These are phyloP conservation scores for Pisolithus marmoratus DNA, from an alignment of 768 basidiomycete species.

Conservation along the genomic window DNA sequence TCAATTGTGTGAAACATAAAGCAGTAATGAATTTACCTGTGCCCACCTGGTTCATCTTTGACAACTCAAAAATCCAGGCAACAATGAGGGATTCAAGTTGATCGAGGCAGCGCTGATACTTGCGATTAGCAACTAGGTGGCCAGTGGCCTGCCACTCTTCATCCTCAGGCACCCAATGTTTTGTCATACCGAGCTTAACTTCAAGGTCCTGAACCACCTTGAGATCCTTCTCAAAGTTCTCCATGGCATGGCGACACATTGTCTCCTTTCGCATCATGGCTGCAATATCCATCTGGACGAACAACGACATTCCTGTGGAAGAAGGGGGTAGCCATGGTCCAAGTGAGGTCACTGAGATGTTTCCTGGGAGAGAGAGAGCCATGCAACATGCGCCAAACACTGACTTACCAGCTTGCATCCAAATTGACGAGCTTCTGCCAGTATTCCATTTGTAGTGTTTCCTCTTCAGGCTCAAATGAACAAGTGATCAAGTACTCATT, in stretches of 20 bases:
- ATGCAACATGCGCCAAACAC: neutral
- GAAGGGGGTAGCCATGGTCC: too few species aligned
- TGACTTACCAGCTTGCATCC: too few species aligned
- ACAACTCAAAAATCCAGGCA: conserved; percentile 9
- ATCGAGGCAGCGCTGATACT: conserved; percentile 11
- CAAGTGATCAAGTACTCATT: too few species aligned
- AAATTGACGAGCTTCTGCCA: conserved; percentile 6
- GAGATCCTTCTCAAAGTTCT: conserved; percentile 3
- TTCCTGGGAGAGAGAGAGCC: neutral
- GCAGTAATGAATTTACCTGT: conserved; percentile 7
- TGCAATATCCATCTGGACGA: too few species aligned
- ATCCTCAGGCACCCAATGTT: too few species aligned
- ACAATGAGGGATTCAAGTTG: conserved; percentile 12
- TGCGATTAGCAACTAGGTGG: neutral
- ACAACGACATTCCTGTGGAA: too few species aligned
- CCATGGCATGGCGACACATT: conserved; percentile 9
- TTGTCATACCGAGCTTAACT: conserved; percentile 7
- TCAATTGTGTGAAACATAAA: too few species aligned
- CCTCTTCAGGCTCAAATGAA: conserved; percentile 8
- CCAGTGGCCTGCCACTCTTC: too few species aligned
- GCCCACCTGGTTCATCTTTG: conserved; percentile 11
- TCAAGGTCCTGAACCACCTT: conserved; percentile 8
- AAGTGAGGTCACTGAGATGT: neutral
- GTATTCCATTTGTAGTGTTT: too few species aligned
- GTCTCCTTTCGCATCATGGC: conserved; percentile 4